Evolutionary conservation across 2,329 filamentous ascomycete genomes (phyloP).

Genomic region (Neoscytalidium dimidiatum): DNA sequence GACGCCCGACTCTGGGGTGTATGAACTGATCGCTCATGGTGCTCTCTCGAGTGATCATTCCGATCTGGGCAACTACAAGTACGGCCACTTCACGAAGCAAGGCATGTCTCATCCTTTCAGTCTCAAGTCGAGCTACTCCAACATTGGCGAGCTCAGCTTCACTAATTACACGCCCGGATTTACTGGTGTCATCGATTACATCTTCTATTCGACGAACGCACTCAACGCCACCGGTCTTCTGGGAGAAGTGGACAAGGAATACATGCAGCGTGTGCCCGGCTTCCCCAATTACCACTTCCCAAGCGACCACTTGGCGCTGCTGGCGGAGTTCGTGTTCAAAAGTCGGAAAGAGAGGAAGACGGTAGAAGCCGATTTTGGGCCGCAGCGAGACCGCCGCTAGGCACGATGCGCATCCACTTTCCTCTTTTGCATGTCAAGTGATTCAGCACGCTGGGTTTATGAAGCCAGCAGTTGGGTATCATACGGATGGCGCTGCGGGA

Average conservation of each 20-base stretch:
- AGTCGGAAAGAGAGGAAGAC: slow-evolving; percentile 72
- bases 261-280: slow-evolving; percentile 82
- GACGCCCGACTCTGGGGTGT: slow-evolving; percentile 80
- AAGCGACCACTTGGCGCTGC: slow-evolving; percentile 86
- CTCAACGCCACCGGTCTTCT: slow-evolving; percentile 82
- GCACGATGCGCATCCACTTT: not conserved
- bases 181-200: slow-evolving; percentile 89
- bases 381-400: slow-evolving; percentile 27
- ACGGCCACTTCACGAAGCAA: slow-evolving; percentile 88
- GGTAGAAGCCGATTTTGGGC: slow-evolving; percentile 39
- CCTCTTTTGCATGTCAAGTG: slow-evolving; percentile 12
- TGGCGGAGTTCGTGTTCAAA: slow-evolving; percentile 89
- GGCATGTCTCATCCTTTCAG: slow-evolving; percentile 95
- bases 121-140: slow-evolving; percentile 84
- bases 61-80: slow-evolving; percentile 78
- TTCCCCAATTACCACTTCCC: slow-evolving; percentile 96
- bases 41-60: slow-evolving; percentile 75
- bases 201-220: slow-evolving; percentile 94
- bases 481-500: slow-evolving; percentile 15
- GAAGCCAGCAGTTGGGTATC: slow-evolving; percentile 16
- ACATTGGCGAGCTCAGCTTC: slow-evolving; percentile 83
- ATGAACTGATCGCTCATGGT: slow-evolving; percentile 83
- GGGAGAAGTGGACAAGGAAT: slow-evolving; percentile 81
- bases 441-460: slow-evolving; percentile 13
- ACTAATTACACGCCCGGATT: slow-evolving; percentile 98